Evolutionary conservation across 495 filamentous ascomycete genomes (phyloP).

Genomic region (Hypoxylon trugodes): DNA sequence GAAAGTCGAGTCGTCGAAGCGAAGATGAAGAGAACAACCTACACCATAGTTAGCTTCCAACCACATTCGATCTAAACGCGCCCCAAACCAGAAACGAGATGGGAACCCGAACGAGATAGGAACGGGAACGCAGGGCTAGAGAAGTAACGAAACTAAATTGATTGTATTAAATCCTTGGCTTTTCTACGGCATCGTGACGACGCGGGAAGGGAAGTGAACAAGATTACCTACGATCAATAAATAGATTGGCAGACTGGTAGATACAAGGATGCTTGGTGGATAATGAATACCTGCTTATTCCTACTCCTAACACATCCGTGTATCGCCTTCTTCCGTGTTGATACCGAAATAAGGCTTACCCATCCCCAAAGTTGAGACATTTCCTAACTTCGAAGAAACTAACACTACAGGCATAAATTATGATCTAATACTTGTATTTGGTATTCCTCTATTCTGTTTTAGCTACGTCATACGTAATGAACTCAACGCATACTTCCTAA

Average conservation of each 20-base stretch:
- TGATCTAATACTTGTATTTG: slow-evolving; percentile 19
- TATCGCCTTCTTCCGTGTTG: not conserved
- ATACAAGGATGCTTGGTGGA: not conserved
- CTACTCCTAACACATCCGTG: not conserved
- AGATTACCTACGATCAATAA: not conserved
- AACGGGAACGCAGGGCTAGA: not conserved
- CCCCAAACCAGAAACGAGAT: not conserved
- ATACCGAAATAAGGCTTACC: too few relatives aligned
- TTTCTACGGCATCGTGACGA: not conserved
- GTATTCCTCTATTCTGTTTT: slow-evolving; percentile 44
- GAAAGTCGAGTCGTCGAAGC: slow-evolving; percentile 82
- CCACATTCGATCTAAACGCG: not conserved
- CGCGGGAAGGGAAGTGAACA: not conserved
- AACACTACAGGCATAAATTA: not conserved
- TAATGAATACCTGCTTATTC: not conserved
- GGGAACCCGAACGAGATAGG: not conserved
- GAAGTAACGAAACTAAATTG: not conserved
- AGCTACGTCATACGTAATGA: slow-evolving; percentile 18
- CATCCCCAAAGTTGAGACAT: too few relatives aligned
- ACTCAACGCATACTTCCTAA: not conserved
- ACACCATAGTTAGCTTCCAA: too few relatives aligned
- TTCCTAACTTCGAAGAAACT: too few relatives aligned
- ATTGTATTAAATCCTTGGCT: slow-evolving; percentile 18
- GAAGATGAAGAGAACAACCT: slow-evolving; percentile 51
- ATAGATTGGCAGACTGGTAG: slow-evolving; percentile 20